Conservation (phyloP, 345 rosid species). For the Cardamine resedifolia region DNA sequence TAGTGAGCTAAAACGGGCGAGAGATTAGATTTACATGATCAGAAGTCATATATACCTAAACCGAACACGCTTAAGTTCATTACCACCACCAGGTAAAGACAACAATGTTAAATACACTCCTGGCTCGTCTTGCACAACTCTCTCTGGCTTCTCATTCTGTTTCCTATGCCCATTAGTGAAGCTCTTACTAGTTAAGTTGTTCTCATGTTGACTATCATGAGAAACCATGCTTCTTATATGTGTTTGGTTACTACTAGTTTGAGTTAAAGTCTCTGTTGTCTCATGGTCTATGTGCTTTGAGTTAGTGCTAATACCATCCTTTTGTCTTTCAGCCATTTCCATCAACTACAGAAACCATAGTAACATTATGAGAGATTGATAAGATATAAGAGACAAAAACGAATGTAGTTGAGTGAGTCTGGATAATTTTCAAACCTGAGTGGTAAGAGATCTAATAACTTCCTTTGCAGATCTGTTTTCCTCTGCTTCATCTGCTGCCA, state of each 20-base stretch:
- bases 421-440: slow-evolving; percentile 56
- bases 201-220: slow-evolving; percentile 43
- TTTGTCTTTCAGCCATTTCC: slow-evolving; percentile 52
- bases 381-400: neutral
- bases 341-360: slow-evolving; percentile 54
- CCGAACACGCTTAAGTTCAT: slow-evolving; percentile 80
- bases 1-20: neutral
- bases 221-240: slow-evolving; percentile 40
- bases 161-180: slow-evolving; percentile 46
- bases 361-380: neutral
- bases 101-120: slow-evolving; percentile 74
- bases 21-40: neutral
- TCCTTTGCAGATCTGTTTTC: slow-evolving; percentile 83
- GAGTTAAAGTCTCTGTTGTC: slow-evolving; percentile 16
- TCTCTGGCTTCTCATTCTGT: slow-evolving; percentile 52
- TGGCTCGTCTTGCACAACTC: slow-evolving; percentile 72
- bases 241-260: slow-evolving; percentile 32
- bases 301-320: slow-evolving; percentile 34
- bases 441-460: slow-evolving; percentile 67
- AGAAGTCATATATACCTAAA: slow-evolving; percentile 57
- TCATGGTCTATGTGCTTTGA: slow-evolving; percentile 36
- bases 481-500: slow-evolving; percentile 83
- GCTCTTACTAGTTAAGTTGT: slow-evolving; percentile 38
- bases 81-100: slow-evolving; percentile 59
- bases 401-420: neutral